Conservation (phyloP, 139 green algal genomes). For the Volvox africanus region DNA sequence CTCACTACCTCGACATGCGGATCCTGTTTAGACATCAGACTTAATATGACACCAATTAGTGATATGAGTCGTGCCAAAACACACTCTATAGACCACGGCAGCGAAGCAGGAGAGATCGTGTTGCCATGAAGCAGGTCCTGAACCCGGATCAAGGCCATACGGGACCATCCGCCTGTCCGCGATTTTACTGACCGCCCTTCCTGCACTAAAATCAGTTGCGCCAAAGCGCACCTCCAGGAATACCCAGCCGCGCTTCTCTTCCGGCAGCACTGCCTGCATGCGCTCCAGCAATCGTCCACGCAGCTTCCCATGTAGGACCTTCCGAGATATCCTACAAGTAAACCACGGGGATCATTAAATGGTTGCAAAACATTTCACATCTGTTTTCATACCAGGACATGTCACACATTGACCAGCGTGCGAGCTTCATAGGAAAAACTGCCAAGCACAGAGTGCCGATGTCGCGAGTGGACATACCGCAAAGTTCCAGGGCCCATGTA, state of each 20-base stretch:
- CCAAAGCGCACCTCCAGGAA: slow-evolving; percentile 63
- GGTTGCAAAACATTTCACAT: not conserved
- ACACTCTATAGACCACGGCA: too few species aligned
- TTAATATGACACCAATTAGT: too few species aligned
- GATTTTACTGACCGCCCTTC: too few species aligned
- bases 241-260: slow-evolving; percentile 57
- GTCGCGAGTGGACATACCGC: not conserved
- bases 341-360: not conserved
- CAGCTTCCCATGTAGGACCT: slow-evolving; percentile 62
- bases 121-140: too few species aligned
- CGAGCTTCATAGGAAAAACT: not conserved
- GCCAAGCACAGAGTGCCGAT: not conserved
- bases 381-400: not conserved
- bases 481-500: slow-evolving; percentile 38
- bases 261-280: slow-evolving; percentile 40
- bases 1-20: too few species aligned
- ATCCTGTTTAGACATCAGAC: too few species aligned
- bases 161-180: too few species aligned
- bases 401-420: too few species aligned
- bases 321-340: slow-evolving; percentile 65
- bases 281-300: slow-evolving; percentile 55
- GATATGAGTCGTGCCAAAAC: too few species aligned
- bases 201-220: too few species aligned
- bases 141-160: too few species aligned
- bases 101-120: too few species aligned